Base-by-base conservation (phyloP, 176 grass and related monocot species). In the Zoysia japonica region DNA sequence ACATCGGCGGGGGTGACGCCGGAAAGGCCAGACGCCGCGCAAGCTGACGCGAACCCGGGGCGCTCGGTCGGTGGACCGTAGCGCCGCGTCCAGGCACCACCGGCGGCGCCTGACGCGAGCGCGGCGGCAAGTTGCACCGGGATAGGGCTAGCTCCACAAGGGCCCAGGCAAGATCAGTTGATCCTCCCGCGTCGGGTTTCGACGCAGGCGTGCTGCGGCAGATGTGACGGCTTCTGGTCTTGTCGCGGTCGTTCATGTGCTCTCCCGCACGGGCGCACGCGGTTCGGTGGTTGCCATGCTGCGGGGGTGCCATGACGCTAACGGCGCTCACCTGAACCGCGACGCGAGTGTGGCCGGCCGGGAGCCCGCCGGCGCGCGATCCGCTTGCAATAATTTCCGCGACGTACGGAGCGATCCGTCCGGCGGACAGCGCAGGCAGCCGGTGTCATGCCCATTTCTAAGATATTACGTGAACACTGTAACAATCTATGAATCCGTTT, bases 191-290 rank as follows among this genome's bases (percentile, higher is more conserved):
- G 47, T 50, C 45, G 40, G 69, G 53, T 19, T 28, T 7, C 66
- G 63, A 67, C 35, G 56, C 43, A 28, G 46, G 17, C 35, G 67
- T 55, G 78, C 72, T 1, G 57, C 35, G 13, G 28, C 10, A 16
- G 72, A 88, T 14, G 76, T 67, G 81, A 88, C 81, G 50, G 75
- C 76, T 52, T 65, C 87, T 79, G 41, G 87, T 84, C 70, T 80
- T 38, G 71, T 66, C 82, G 77, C 77, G 48, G 82, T 71, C 82
- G 47, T 88, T 80, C 87, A 88, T 65, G 87, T 76, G 57, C 48
- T 42, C 69, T 9, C 78, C 28, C 73, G 53, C 65, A 61, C 43
- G 61, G 9, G 37, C 11, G 6, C 3, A 20, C 7, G n/a, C 15
- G 72, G 56, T 5, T 20, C 28, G 9, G 10, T 7, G 28, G 39